Evolutionary conservation across 768 basidiomycete species (phyloP).

Genomic region (Amylocystis lapponica): DNA sequence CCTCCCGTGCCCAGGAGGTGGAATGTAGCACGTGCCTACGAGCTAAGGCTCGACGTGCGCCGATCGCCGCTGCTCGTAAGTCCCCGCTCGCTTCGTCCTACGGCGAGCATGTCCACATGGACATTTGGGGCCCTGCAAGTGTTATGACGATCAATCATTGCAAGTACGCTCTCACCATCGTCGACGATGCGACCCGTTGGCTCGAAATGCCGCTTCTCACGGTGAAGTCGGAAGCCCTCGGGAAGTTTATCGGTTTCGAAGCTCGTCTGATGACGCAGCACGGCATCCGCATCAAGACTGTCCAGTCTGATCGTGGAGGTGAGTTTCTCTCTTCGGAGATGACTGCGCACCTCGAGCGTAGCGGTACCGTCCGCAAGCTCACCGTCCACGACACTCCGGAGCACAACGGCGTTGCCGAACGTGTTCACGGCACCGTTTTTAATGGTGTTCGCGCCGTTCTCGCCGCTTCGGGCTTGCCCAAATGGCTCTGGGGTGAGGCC

Average conservation of each 20-base stretch:
- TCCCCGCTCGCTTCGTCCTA: constrained; percentile 20
- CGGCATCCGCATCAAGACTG: constrained; percentile 19
- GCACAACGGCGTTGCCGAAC: constrained; percentile 40
- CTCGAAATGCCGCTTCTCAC: constrained; percentile 25
- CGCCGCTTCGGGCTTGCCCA: constrained; percentile 29
- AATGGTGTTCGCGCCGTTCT: constrained; percentile 31
- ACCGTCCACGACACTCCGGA: constrained; percentile 35
- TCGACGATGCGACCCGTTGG: constrained; percentile 21
- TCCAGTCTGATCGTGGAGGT: constrained; percentile 39
- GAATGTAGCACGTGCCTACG: constrained; percentile 41
- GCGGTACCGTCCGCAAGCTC: constrained; percentile 32
- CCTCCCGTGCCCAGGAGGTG: no score
- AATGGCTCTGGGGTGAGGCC: constrained; percentile 35
- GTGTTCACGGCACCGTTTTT: constrained; percentile 31
- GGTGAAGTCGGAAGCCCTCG: constrained; percentile 27
- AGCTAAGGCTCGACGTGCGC: constrained; percentile 33
- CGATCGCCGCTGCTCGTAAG: constrained; percentile 16
- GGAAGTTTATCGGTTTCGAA: constrained; percentile 27
- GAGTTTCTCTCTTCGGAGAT: constrained; percentile 37
- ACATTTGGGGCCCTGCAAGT: constrained; percentile 40
- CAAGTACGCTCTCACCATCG: constrained; percentile 22
- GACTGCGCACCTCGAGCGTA: constrained; percentile 19
- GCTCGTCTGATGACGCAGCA: constrained; percentile 30
- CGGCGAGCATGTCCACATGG: constrained; percentile 32
- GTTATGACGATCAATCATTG: constrained; percentile 17